Base-by-base conservation (phyloP, 208 protist genomes). In the Acanthamoeba healyi region DNA sequence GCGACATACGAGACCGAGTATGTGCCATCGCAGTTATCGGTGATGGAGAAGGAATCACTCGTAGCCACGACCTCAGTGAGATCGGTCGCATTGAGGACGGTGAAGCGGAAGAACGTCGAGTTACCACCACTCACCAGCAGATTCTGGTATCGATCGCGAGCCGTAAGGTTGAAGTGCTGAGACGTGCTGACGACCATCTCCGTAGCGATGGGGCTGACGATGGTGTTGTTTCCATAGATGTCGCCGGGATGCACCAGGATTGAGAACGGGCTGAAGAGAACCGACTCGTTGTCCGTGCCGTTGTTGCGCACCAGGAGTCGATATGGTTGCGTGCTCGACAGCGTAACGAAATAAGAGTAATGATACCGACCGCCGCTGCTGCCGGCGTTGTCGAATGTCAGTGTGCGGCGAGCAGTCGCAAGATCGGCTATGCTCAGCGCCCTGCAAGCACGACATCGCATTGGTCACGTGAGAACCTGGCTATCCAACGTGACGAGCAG, bases 1-100 rank as follows among this genome's bases (percentile, higher is more conserved):
- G 32, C 42, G 44, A 26, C 26, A 26, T 74, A 92, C 29, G 86
- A 40, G 42, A 92, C 58, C 2, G 1, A 29, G 72, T 92, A 92
- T 10, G 86, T 92, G 58, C 86, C 86, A n/a, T 92, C 86, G 63
- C 86, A 92, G 58, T 92, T 92, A 26, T 92, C 86, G 24, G 29
- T n/a, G 29, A 92, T 72, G 58, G 5, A 22, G n/a, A 92, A 67
- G 63, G 34, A 42, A 3, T 3, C 15, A 38, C 61, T 32, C 22
- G 63, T 54, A 19, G 10, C 26, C 15, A 5, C 26, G 26, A 92
- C 32, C 19, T 56, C 42, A 14, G 56, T 92, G 22, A 29, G 34
- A 26, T 65, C 36, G 36, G 29, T 38, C 14, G 56, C 58, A n/a
- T 74, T 46, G 1, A 72, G 1, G 42, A 92, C 49, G 38, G 38